These are phyloP conservation scores for Spatholobus suberectus DNA, from an alignment of 306 rosid species.

Conservation along the genomic window DNA sequence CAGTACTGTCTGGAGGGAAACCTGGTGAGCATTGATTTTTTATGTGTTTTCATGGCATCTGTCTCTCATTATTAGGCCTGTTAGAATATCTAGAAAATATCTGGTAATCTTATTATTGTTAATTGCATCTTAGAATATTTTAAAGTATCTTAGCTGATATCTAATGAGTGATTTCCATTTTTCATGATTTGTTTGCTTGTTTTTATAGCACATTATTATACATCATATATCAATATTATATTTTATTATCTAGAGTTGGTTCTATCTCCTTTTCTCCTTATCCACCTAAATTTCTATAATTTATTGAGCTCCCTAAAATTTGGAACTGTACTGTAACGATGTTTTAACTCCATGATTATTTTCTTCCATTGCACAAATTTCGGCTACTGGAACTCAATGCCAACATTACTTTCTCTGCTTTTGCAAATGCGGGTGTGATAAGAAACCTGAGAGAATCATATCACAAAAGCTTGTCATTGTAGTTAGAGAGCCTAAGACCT, in stretches of 20 bases:
- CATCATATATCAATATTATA: neutral
- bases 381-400: neutral
- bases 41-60: neutral
- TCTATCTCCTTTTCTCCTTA: neutral
- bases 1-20: conserved; percentile 85
- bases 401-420: neutral
- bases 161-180: neutral
- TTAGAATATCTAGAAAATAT: neutral
- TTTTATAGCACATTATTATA: neutral
- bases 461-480: neutral
- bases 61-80: neutral
- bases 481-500: neutral
- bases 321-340: neutral
- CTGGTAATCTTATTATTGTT: neutral
- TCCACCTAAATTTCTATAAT: neutral
- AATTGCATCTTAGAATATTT: neutral
- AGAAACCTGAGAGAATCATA: neutral
- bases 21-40: conserved; percentile 67
- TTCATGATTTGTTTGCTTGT: neutral
- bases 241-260: neutral
- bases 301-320: neutral
- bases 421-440: neutral
- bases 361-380: neutral
- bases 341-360: neutral
- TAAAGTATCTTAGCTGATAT: neutral